Conservation (phyloP, 139 green algal species). For the Coelastrella sp. region DNA sequence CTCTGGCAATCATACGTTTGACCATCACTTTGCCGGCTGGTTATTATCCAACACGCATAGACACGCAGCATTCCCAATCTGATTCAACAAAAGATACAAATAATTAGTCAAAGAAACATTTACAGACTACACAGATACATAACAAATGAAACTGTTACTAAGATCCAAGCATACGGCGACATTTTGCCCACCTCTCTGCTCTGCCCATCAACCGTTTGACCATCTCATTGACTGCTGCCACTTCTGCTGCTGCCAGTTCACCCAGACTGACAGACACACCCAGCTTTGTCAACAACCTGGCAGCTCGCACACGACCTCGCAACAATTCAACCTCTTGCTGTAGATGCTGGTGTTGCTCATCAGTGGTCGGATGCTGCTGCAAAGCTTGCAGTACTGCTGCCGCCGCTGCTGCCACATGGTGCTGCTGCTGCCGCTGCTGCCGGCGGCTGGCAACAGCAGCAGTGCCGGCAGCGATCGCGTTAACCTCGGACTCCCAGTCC, state of each 20-base stretch:
- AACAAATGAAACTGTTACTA: too few relatives aligned
- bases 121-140: too few relatives aligned
- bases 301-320: neutral
- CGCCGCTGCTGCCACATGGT: neutral
- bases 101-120: too few relatives aligned
- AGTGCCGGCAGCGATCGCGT: neutral
- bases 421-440: neutral
- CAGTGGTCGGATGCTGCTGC: neutral
- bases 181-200: too few relatives aligned
- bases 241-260: constrained; percentile 21
- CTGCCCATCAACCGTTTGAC: constrained; percentile 6
- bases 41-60: too few relatives aligned
- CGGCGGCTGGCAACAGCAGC: too few relatives aligned
- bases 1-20: too few relatives aligned
- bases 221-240: constrained; percentile 7
- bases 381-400: neutral
- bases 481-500: neutral
- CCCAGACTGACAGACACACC: constrained; percentile 1
- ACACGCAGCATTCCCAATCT: too few relatives aligned
- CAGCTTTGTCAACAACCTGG: constrained; percentile 37
- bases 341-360: neutral
- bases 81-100: too few relatives aligned
- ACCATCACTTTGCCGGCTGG: too few relatives aligned
- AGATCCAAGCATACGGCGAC: too few relatives aligned
- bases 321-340: neutral